phyloP scores from a whole-genome alignment of 345 rosid species.

The Punica granatum region DNA sequence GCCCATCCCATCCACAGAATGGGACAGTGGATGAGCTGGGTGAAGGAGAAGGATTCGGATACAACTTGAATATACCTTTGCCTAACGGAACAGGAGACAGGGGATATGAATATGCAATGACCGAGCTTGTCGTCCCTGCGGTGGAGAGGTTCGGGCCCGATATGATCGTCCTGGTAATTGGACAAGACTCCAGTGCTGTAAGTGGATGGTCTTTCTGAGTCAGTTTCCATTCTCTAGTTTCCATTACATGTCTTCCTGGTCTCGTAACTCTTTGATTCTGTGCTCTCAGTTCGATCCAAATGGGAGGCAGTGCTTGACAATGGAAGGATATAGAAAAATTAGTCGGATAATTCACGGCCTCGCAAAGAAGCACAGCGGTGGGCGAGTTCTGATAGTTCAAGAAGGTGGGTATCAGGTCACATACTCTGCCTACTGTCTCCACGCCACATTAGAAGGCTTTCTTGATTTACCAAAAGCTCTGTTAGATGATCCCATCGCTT shows the following conservation, averaged over 20 bases:
- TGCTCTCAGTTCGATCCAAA: constrained; percentile 76
- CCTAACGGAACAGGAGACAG: constrained; percentile 86
- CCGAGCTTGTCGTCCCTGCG: constrained; percentile 57
- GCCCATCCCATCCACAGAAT: constrained; percentile 82
- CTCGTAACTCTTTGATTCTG: constrained; percentile 1
- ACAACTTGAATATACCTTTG: constrained; percentile 72
- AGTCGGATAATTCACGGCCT: constrained; percentile 39
- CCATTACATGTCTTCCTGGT: not conserved
- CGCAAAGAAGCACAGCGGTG: constrained; percentile 44
- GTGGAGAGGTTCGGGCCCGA: constrained; percentile 50
- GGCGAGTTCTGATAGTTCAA: constrained; percentile 73
- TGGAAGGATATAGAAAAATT: constrained; percentile 69
- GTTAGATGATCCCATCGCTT: constrained; percentile 54
- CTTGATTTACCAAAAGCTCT: constrained; percentile 45
- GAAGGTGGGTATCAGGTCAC: constrained; percentile 92
- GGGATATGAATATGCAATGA: constrained; percentile 66
- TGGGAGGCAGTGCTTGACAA: constrained; percentile 81
- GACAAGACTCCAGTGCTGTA: constrained; percentile 95
- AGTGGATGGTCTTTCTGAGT: constrained; percentile 24
- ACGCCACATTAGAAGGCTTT: constrained; percentile 79
- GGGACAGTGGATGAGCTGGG: constrained; percentile 77
- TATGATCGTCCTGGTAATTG: constrained; percentile 63
- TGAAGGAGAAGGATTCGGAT: constrained; percentile 68
- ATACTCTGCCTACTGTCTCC: constrained; percentile 86
- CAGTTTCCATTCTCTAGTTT: not conserved